Evolutionary conservation across 495 filamentous ascomycete species (phyloP).

Genomic region (Penicillium egyptiacum): DNA sequence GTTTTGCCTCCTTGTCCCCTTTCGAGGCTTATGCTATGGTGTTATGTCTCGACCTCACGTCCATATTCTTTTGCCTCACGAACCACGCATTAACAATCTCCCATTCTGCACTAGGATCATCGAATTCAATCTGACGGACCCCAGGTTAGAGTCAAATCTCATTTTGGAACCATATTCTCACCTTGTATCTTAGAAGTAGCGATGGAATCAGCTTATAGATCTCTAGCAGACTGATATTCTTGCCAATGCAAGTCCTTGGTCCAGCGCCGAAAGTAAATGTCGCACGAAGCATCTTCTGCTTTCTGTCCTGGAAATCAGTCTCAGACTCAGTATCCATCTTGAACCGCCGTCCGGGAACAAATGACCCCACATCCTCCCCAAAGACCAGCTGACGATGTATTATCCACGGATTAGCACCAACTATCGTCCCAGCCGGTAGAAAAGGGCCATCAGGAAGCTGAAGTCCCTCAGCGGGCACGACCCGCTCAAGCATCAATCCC

Average conservation of each 20-base stretch:
- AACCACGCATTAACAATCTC: slow-evolving; percentile 35
- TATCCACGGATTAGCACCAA: slow-evolving; percentile 47
- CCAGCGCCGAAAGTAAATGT: slow-evolving; percentile 59
- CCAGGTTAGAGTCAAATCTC: neutral
- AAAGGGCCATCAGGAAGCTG: slow-evolving; percentile 49
- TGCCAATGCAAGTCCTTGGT: slow-evolving; percentile 63
- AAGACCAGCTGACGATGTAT: slow-evolving; percentile 21
- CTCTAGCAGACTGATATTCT: slow-evolving; percentile 74
- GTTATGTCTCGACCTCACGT: slow-evolving; percentile 10
- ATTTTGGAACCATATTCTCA: slow-evolving; percentile 15
- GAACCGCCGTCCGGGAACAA: slow-evolving; percentile 58
- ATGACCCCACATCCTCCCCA: slow-evolving; percentile 27
- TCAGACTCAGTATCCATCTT: slow-evolving; percentile 40
- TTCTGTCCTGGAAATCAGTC: slow-evolving; percentile 26
- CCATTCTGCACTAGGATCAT: slow-evolving; percentile 31
- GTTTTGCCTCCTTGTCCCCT: neutral
- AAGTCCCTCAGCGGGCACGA: slow-evolving; percentile 37
- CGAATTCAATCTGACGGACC: slow-evolving; percentile 24
- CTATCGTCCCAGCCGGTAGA: slow-evolving; percentile 61
- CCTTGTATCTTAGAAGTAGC: slow-evolving; percentile 45
- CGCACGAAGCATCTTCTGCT: slow-evolving; percentile 24
- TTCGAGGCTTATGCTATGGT: neutral
- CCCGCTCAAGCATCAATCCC: slow-evolving; percentile 53
- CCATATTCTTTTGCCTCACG: slow-evolving; percentile 30
- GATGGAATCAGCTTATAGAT: slow-evolving; percentile 80